Evolutionary conservation across 2,329 filamentous ascomycete genomes (phyloP).

Genomic region (Penicillium rolfsii): DNA sequence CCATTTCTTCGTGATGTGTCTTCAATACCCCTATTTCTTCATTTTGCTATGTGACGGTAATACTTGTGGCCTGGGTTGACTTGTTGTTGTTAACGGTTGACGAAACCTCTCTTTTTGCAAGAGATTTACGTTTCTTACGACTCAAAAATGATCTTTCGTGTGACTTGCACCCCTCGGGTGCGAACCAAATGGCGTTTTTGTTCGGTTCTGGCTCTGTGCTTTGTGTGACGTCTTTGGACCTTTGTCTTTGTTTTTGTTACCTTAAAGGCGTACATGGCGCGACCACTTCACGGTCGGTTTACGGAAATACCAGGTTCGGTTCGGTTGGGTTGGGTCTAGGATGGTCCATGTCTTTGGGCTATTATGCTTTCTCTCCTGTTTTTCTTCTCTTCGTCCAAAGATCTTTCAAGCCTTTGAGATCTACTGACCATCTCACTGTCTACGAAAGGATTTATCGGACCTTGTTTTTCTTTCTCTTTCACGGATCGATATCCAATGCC

Average conservation of each 20-base stretch:
- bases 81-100: slow-evolving; percentile 12
- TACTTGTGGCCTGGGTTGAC: slow-evolving; percentile 12
- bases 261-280: slow-evolving; percentile 25
- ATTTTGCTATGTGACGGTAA: slow-evolving; percentile 1
- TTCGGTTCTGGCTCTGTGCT: slow-evolving; percentile 8
- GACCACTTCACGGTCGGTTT: slow-evolving; percentile 13
- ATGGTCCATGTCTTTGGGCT: slow-evolving; percentile 12
- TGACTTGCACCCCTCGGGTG: slow-evolving; percentile 23
- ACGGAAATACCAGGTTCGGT: slow-evolving; percentile 27
- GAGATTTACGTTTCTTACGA: slow-evolving; percentile 32
- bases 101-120: slow-evolving; percentile 10
- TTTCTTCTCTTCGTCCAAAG: neutral
- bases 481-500: slow-evolving; percentile 20
- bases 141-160: slow-evolving; percentile 29
- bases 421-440: slow-evolving; percentile 15
- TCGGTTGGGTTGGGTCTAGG: slow-evolving; percentile 8
- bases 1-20: slow-evolving; percentile 31
- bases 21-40: slow-evolving; percentile 10
- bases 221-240: slow-evolving; percentile 17
- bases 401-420: neutral
- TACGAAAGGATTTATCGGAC: slow-evolving; percentile 23
- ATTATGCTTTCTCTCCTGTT: slow-evolving; percentile 10
- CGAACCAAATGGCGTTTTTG: slow-evolving; percentile 28
- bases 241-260: slow-evolving; percentile 14
- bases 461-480: slow-evolving; percentile 18